These are phyloP conservation scores for Talaromyces islandicus DNA, from an alignment of 2,329 filamentous ascomycete genomes.

Conservation along the genomic window DNA sequence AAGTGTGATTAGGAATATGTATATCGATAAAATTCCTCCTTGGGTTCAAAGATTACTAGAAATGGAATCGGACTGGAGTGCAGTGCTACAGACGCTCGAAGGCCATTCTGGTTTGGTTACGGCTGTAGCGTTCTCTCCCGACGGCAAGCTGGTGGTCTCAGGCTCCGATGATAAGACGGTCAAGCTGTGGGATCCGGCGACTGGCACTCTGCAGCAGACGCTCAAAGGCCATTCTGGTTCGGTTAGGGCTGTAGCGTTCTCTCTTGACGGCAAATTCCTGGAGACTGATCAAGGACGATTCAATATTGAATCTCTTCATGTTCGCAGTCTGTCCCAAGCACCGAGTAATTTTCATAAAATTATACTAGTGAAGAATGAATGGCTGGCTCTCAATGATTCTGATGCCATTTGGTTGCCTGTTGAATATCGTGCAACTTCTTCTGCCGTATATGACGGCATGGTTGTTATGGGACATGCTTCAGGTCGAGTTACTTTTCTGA, in stretches of 20 bases:
- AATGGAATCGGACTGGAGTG: neutral
- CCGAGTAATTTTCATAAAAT: neutral
- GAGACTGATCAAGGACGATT: neutral
- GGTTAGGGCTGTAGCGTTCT: neutral
- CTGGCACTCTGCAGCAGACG: neutral
- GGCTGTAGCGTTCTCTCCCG: neutral
- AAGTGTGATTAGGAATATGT: neutral
- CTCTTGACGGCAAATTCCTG: neutral
- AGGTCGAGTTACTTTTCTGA: slow-evolving; percentile 6
- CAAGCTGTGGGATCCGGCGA: neutral
- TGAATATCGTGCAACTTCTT: slow-evolving; percentile 5
- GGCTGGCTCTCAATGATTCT: slow-evolving; percentile 1
- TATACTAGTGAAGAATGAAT: slow-evolving; percentile 6
- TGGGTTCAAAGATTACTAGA: neutral
- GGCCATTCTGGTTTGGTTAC: neutral
- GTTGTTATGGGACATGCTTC: slow-evolving; percentile 7
- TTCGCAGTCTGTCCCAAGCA: neutral
- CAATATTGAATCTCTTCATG: neutral
- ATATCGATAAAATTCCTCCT: neutral
- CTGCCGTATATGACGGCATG: neutral
- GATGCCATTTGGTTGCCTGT: slow-evolving; percentile 6
- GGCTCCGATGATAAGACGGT: neutral
- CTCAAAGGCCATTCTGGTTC: neutral
- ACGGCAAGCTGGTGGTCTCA: slow-evolving; percentile 1
- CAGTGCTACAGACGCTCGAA: neutral